These are phyloP conservation scores for Vigna trinervia DNA, from an alignment of 306 rosid species.

Conservation along the genomic window DNA sequence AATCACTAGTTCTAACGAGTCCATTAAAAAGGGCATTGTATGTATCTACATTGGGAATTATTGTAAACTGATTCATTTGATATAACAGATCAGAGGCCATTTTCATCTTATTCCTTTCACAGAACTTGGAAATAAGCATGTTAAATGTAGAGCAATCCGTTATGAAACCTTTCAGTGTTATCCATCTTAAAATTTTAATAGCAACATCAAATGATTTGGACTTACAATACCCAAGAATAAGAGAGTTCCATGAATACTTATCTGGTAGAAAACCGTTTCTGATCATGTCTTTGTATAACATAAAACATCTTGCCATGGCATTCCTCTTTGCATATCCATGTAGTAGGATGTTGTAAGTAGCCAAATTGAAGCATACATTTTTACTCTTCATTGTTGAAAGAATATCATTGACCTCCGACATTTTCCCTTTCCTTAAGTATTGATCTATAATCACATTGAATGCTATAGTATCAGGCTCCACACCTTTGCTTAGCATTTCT, in stretches of 20 bases:
- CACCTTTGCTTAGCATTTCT: conserved; percentile 69
- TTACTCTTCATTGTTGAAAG: conserved; percentile 61
- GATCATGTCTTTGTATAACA: conserved; percentile 55
- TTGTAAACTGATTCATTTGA: conserved; percentile 53
- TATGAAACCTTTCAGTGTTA: conserved; percentile 54
- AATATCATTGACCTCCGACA: conserved; percentile 52
- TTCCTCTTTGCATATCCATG: conserved; percentile 71
- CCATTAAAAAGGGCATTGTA: conserved; percentile 63
- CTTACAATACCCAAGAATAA: conserved; percentile 63
- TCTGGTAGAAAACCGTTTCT: conserved; percentile 55
- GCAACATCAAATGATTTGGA: conserved; percentile 68
- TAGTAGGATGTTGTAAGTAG: conserved; percentile 74
- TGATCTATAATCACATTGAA: conserved; percentile 64
- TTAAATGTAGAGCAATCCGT: conserved; percentile 64
- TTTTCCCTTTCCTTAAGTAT: conserved; percentile 70
- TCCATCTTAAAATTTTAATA: conserved; percentile 64
- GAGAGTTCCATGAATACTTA: conserved; percentile 70
- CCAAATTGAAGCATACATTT: conserved; percentile 56
- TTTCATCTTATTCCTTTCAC: conserved; percentile 58
- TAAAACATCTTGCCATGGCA: conserved; percentile 51
- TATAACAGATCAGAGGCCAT: conserved; percentile 60
- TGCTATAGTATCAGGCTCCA: conserved; percentile 60
- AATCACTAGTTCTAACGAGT: conserved; percentile 54
- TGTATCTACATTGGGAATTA: conserved; percentile 56
- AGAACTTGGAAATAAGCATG: conserved; percentile 66